These are phyloP conservation scores for Ceratocystis huliohia DNA, from an alignment of 2,329 filamentous ascomycete species.

Conservation along the genomic window DNA sequence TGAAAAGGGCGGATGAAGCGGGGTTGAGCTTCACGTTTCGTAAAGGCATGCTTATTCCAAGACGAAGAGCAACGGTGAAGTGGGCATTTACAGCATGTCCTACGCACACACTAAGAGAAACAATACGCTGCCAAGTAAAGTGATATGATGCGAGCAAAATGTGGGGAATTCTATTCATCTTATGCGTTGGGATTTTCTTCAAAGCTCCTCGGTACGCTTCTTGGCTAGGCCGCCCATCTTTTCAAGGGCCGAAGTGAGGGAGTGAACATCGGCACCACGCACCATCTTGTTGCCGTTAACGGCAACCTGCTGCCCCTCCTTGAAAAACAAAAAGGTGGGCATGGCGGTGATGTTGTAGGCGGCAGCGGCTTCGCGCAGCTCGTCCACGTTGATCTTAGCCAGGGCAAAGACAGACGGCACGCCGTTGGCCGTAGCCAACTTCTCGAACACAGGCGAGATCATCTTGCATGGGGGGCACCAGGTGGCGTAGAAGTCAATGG, in stretches of 20 bases:
- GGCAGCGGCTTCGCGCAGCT: slow-evolving; percentile 59
- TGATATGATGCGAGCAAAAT: neutral
- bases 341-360: slow-evolving; percentile 77
- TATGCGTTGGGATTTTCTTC: neutral
- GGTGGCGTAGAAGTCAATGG: slow-evolving; percentile 76
- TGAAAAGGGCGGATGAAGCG: neutral
- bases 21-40: neutral
- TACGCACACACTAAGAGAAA: neutral
- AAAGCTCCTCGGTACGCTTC: slow-evolving; percentile 26
- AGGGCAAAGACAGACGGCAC: slow-evolving; percentile 50
- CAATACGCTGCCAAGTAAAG: neutral
- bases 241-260: slow-evolving; percentile 29
- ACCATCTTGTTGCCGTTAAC: slow-evolving; percentile 26
- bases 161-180: neutral
- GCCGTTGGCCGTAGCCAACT: slow-evolving; percentile 26
- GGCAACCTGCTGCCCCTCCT: slow-evolving; percentile 46
- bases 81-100: neutral
- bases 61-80: neutral
- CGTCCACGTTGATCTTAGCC: slow-evolving; percentile 84
- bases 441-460: slow-evolving; percentile 58
- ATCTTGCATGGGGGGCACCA: slow-evolving; percentile 96
- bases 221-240: slow-evolving; percentile 30
- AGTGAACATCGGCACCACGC: slow-evolving; percentile 22
- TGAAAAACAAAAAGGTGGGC: slow-evolving; percentile 83
- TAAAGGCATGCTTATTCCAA: neutral